A percentile compares a stretch with the other conserved stretches of the same genome.
phyloP scores from a whole-genome alignment of 2,329 filamentous ascomycete genomes.

The Venturiaceae sp. region DNA sequence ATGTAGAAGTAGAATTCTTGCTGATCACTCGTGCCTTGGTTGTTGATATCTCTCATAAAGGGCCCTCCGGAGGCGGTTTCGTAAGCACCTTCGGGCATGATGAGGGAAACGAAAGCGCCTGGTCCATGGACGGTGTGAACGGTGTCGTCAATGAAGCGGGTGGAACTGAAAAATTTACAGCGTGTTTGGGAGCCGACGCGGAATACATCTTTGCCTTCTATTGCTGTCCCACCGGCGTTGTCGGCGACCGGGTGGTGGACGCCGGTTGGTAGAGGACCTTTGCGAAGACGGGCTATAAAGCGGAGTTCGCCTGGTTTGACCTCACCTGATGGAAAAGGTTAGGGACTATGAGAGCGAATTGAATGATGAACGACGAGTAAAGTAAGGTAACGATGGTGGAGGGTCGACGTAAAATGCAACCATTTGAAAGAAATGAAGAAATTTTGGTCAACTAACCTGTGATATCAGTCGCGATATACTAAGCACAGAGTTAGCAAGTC shows the following conservation, averaged over 20 bases:
- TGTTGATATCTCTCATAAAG: constrained; percentile 53
- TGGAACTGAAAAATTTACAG: constrained; percentile 60
- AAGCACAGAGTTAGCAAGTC: not conserved
- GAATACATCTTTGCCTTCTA: constrained; percentile 46
- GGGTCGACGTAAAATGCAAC: not conserved
- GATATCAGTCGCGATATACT: constrained; percentile 45
- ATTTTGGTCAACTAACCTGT: no score
- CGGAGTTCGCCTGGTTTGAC: constrained; percentile 43
- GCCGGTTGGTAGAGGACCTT: constrained; percentile 24
- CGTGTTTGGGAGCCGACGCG: constrained; percentile 52
- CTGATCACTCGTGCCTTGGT: constrained; percentile 50
- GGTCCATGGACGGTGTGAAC: constrained; percentile 51
- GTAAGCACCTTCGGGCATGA: constrained; percentile 42
- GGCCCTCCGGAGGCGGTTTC: constrained; percentile 57
- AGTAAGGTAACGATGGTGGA: not conserved
- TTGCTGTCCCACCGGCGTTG: constrained; percentile 29
- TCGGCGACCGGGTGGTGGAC: constrained; percentile 45
- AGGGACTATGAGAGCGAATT: no score
- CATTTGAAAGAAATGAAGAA: not conserved
- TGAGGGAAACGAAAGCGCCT: constrained; percentile 50
- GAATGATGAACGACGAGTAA: not conserved
- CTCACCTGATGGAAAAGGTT: constrained; percentile 11
- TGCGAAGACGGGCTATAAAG: constrained; percentile 52
- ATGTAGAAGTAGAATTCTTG: constrained; percentile 58
- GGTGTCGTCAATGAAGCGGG: constrained; percentile 60